Conservation (phyloP, 257 asterid genomes). For the Cynanchum wilfordii region DNA sequence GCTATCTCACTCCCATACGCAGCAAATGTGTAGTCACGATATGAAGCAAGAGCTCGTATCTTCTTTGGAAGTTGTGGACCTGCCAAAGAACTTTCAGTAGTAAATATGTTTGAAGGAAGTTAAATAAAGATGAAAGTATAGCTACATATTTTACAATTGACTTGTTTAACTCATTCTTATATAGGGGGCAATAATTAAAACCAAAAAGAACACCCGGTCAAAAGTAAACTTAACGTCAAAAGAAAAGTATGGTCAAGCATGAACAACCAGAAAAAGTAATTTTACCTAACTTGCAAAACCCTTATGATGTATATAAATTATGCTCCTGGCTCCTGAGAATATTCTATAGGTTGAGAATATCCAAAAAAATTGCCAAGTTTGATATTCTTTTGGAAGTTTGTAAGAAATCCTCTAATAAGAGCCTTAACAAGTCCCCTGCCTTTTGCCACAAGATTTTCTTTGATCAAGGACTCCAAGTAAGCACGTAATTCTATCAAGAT, state of each 20-base stretch:
- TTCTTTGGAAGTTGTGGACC: slow-evolving; percentile 93
- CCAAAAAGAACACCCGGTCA: neutral
- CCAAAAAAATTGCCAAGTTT: neutral
- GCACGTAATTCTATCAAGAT: neutral
- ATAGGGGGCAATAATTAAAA: neutral
- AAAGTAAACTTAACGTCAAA: neutral
- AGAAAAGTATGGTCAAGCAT: neutral
- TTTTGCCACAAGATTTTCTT: neutral
- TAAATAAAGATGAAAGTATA: neutral
- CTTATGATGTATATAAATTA: neutral
- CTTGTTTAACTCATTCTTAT: neutral
- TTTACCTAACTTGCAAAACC: neutral
- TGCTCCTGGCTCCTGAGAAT: neutral
- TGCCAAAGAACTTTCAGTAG: slow-evolving; percentile 23
- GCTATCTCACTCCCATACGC: slow-evolving; percentile 73
- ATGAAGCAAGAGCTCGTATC: slow-evolving; percentile 84
- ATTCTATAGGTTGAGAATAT: neutral
- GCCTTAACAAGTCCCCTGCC: neutral
- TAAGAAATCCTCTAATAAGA: neutral
- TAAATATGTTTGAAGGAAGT: neutral
- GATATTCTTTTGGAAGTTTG: neutral
- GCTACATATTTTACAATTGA: neutral
- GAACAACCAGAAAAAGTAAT: neutral
- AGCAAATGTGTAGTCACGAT: slow-evolving; percentile 84
- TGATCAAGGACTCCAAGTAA: neutral